Base-by-base conservation (phyloP, 2,329 filamentous ascomycete genomes). In the Penicillium griseofulvum region DNA sequence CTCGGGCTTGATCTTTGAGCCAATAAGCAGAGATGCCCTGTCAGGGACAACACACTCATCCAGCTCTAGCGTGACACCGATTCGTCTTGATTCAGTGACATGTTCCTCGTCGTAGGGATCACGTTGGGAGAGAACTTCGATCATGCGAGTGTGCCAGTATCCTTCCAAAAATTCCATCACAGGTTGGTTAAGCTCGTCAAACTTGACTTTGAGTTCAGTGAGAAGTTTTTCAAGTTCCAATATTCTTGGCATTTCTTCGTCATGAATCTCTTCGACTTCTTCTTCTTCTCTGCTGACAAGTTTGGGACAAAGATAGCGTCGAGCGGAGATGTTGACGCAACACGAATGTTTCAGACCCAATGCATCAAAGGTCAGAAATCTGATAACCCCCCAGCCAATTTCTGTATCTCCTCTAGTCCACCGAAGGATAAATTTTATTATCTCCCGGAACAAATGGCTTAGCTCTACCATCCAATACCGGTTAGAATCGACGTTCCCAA, bases 331-430 rank as follows among this genome's bases (percentile, higher is more conserved):
- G n/a, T 22, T 22, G 22, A 42, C 10, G n/a, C 53, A 55, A 12
- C 53, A 55, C 11, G 46, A 29, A 29, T 55, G 53, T 24, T 39
- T 51, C 12, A 55, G 37, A 22, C 19, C 26, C n/a, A 55, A 31
- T 29, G 45, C 53, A 19, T 55, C 47, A 34, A 55, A 55, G 37
- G 47, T 55, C 17, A 55, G 17, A 6, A 38, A 31, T 29, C 47
- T 11, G 7, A 55, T 47, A 5, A 42, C 22, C 19, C 10, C 4
- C 39, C 12, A 42, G 39, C 14, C 22, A 26, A 16, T n/a, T 42
- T 28, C 39, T 5, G 14, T n/a, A 42, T 42, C 14, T n/a, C 16
- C 14, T 26, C 7, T n/a, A 6, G 22, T 42, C 39, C 39, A 42
- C 22, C 24, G 10, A n/a, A 42, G 12, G 14, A 42, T 4, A 9